Conservation (phyloP, 2,329 filamentous ascomycete species). For the Trichophyton equinum region DNA sequence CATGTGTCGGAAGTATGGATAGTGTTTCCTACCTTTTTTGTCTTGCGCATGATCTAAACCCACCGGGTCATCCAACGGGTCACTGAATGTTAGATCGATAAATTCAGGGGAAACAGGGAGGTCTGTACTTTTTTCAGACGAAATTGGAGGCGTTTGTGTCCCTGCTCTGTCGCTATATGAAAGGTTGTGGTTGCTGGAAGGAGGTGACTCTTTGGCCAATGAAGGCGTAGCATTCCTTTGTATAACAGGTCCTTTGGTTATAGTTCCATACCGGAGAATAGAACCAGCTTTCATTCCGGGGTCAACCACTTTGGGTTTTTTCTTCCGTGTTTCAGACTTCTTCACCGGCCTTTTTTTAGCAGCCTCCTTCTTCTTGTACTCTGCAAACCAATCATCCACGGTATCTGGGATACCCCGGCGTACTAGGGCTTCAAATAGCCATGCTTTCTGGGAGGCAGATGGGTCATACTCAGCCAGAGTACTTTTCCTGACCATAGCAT, state of each 20-base stretch:
- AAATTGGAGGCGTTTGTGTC: not conserved
- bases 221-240: not conserved
- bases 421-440: slow-evolving; percentile 55
- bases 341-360: slow-evolving; percentile 18
- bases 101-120: not conserved
- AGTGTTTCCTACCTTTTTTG: not conserved
- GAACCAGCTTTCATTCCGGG: slow-evolving; percentile 30
- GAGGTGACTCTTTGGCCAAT: not conserved
- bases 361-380: slow-evolving; percentile 21
- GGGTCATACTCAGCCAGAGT: slow-evolving; percentile 46
- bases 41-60: no score
- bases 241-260: slow-evolving; percentile 21
- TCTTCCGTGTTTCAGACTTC: slow-evolving; percentile 23
- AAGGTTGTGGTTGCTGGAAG: not conserved
- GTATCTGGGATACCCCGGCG: slow-evolving; percentile 52
- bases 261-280: slow-evolving; percentile 30
- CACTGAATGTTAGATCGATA: not conserved
- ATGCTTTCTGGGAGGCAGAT: slow-evolving; percentile 50
- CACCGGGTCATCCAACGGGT: not conserved
- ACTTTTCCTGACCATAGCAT: slow-evolving; percentile 14
- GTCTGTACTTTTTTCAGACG: not conserved
- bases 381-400: slow-evolving; percentile 52
- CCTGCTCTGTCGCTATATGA: not conserved
- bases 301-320: slow-evolving; percentile 25
- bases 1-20: not conserved